These are phyloP conservation scores for Aspergillus melleus DNA, from an alignment of 2,329 filamentous ascomycete genomes.

Conservation along the genomic window DNA sequence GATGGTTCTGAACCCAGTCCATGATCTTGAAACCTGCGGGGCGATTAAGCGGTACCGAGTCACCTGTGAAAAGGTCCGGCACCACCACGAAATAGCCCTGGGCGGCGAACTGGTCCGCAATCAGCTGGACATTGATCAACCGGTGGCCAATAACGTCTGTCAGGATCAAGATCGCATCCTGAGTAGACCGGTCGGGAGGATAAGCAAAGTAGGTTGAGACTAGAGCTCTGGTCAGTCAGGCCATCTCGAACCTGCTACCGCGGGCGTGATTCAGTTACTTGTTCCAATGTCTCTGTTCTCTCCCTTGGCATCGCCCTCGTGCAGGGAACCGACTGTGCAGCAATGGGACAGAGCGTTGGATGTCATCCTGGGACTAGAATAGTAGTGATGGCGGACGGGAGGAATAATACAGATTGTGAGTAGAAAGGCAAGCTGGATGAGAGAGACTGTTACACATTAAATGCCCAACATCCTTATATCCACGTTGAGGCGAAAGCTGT, in stretches of 20 bases:
- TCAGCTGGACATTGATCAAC: conserved; percentile 57
- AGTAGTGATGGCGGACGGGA: too few relatives aligned
- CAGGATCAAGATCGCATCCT: conserved; percentile 54
- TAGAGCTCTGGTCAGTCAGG: neutral
- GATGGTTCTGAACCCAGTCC: conserved; percentile 53
- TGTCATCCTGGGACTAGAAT: conserved; percentile 32
- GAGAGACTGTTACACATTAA: too few relatives aligned
- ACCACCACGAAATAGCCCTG: conserved; percentile 67
- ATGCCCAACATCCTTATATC: too few relatives aligned
- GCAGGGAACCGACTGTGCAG: conserved; percentile 42
- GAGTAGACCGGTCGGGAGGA: conserved; percentile 47
- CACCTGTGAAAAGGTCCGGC: conserved; percentile 68
- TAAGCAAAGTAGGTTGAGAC: conserved; percentile 37
- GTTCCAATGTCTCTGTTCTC: conserved; percentile 41
- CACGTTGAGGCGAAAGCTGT: too few relatives aligned
- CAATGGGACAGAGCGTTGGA: conserved; percentile 41
- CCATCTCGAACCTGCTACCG: neutral
- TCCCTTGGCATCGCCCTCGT: conserved; percentile 43
- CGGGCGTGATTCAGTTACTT: conserved; percentile 24
- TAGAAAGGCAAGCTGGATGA: too few relatives aligned
- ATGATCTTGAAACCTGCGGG: conserved; percentile 50
- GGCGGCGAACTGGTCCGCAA: conserved; percentile 70
- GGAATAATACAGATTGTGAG: too few relatives aligned
- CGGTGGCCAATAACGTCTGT: conserved; percentile 56
- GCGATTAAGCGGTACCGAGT: conserved; percentile 57